These are phyloP conservation scores for Potentilla sterilis DNA, from an alignment of 306 rosid species.

Conservation along the genomic window DNA sequence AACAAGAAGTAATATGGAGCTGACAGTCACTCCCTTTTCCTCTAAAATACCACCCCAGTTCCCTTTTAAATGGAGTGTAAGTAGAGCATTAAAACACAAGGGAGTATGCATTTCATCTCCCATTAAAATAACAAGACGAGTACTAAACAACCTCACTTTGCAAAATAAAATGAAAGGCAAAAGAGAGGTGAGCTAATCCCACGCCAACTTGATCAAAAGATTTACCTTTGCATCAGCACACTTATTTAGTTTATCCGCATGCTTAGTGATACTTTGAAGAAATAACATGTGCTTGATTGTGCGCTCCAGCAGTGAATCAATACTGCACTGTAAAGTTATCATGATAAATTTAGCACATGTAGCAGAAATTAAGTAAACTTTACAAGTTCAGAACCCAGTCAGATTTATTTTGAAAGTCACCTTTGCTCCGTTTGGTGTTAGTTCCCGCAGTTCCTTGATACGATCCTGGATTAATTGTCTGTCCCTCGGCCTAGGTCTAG, in stretches of 20 bases:
- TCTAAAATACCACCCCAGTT: not conserved
- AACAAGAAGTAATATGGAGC: not conserved
- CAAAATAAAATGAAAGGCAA: not conserved
- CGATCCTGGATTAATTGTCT: slow-evolving; percentile 99
- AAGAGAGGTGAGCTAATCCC: slow-evolving; percentile 12
- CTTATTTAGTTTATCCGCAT: slow-evolving; percentile 78
- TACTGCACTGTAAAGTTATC: slow-evolving; percentile 71
- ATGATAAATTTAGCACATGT: slow-evolving; percentile 32
- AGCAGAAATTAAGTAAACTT: slow-evolving; percentile 21
- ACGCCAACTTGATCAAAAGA: slow-evolving; percentile 13
- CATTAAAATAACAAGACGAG: not conserved
- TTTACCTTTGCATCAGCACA: slow-evolving; percentile 60
- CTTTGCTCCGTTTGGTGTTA: slow-evolving; percentile 93
- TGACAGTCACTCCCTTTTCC: not conserved
- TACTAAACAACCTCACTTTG: not conserved
- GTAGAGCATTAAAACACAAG: not conserved
- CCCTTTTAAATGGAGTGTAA: not conserved
- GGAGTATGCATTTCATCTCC: not conserved
- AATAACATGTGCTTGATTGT: slow-evolving; percentile 88
- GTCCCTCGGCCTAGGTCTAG: slow-evolving; percentile 98
- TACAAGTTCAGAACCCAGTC: slow-evolving; percentile 22
- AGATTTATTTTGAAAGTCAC: slow-evolving; percentile 34
- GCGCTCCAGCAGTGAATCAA: slow-evolving; percentile 88
- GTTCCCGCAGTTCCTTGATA: slow-evolving; percentile 87
- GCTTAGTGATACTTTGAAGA: slow-evolving; percentile 82